Evolutionary conservation across 805 yeast genomes (phyloP), one percentile per base, ranked within the genome.

Genomic region (Candida wancherniae): DNA sequence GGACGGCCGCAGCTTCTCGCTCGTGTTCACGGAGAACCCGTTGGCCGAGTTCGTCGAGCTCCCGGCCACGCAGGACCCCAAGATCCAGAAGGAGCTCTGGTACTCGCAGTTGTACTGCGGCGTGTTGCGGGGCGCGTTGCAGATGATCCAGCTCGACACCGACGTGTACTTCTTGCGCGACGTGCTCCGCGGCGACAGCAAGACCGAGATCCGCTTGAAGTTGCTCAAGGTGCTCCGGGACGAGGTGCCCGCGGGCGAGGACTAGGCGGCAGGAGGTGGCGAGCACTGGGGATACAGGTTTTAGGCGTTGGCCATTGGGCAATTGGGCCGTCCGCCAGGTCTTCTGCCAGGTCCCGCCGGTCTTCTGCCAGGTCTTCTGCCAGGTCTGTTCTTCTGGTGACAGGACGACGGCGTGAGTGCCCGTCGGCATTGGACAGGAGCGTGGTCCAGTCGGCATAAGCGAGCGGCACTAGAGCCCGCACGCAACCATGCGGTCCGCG

Each of bases 201-300:
- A 61, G 16, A 90, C 97, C 0, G 97, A 87, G 50, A 61, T 92
- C 33, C 71, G 81, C 39, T 73, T 92, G 26, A 77, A 77, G 47
- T 63, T 92, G 42, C 63, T 77, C 28, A 79, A 71, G 47, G 72
- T 86, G 3, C 63, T 90, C 45, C 86, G 83, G 51, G 98, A 92
- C 53, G 98, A 92, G 61, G 81, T 92, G 26, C 98, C 98, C 9
- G 94, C 94, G 5, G 98, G 97, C 15, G 97, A 92, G 57, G 96
- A 88, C 42, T 81, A 56, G 33, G 19, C 6, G 18, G n/a, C n/a
- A n/a, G n/a, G n/a, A n/a, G n/a, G n/a, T n/a, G 17, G 21, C 17
- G 30, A 9, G 15, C 15, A 5, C 18, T 5, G 11, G 9, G 13
- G 9, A 21, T 13, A 13, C 23, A 21, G 6, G 6, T 10, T 13